phyloP scores from a whole-genome alignment of 1,284 basidiomycete species.

The Earliella scabrosa region DNA sequence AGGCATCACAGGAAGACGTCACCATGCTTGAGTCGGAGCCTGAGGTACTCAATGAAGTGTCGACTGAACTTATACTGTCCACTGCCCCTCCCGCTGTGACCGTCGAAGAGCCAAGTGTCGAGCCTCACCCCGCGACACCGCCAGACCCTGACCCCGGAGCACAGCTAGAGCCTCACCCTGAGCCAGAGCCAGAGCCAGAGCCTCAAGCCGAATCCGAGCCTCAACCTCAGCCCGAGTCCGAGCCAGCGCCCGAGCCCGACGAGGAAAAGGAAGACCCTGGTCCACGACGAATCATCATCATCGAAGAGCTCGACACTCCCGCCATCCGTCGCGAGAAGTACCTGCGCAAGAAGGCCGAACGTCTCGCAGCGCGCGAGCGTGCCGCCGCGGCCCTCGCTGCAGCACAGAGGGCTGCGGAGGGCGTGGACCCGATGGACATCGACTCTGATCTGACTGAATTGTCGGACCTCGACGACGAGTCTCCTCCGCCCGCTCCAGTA shows the following conservation, averaged over 20 bases:
- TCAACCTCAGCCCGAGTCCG: neutral
- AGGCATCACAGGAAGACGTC: too few relatives aligned
- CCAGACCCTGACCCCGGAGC: neutral
- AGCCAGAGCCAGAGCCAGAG: neutral
- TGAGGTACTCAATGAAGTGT: too few relatives aligned
- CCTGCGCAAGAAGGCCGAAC: slow-evolving; percentile 49
- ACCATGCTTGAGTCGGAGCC: too few relatives aligned
- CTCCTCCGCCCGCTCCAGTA: neutral
- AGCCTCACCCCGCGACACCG: neutral
- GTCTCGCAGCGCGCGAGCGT: slow-evolving; percentile 15
- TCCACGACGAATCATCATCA: slow-evolving; percentile 43
- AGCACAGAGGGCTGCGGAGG: neutral
- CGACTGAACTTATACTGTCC: too few relatives aligned
- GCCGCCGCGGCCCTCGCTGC: slow-evolving; percentile 16
- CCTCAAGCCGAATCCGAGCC: neutral
- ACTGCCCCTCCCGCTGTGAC: neutral
- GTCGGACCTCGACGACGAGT: slow-evolving; percentile 9
- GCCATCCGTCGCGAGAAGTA: slow-evolving; percentile 62
- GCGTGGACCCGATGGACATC: slow-evolving; percentile 5
- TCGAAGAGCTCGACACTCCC: slow-evolving; percentile 74
- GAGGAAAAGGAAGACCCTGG: slow-evolving; percentile 13
- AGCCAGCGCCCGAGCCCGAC: neutral
- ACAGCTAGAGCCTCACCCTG: too few relatives aligned
- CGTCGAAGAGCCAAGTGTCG: neutral
- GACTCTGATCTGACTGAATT: slow-evolving; percentile 20